phyloP scores from a whole-genome alignment of 192 early-diverging fungal species.

The Hyaloraphidium curvatum region DNA sequence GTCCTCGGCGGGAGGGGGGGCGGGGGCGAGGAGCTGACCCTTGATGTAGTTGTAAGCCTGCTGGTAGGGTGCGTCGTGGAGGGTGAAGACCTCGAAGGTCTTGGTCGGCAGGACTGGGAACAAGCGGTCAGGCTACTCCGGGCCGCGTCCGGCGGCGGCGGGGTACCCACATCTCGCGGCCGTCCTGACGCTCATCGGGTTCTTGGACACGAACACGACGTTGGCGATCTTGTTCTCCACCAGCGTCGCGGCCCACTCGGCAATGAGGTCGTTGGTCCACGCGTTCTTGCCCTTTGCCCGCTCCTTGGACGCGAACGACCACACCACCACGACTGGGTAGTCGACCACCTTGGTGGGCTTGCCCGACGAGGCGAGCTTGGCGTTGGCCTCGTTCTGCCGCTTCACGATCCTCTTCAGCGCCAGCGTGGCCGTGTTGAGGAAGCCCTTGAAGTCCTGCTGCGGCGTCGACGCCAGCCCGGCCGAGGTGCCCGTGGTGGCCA shows the following conservation, averaged over 20 bases:
- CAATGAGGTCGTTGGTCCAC: conserved; percentile 45
- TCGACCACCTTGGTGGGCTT: conserved; percentile 12
- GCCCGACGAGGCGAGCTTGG: neutral
- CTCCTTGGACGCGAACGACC: conserved; percentile 61
- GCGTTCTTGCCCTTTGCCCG: conserved; percentile 23
- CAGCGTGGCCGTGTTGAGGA: neutral
- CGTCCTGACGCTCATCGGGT: conserved; percentile 38
- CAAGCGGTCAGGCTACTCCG: neutral
- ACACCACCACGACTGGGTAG: conserved; percentile 79
- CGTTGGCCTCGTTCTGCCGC: conserved; percentile 7
- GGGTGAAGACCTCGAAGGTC: conserved; percentile 39
- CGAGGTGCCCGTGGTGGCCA: neutral
- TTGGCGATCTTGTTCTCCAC: conserved; percentile 75
- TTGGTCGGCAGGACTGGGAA: conserved; percentile 39
- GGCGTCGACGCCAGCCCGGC: neutral
- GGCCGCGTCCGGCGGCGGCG: neutral
- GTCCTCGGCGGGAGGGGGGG: conserved; percentile 10
- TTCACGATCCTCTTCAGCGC: neutral
- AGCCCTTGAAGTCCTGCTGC: neutral
- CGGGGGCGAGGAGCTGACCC: conserved; percentile 17
- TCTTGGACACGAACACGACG: conserved; percentile 71
- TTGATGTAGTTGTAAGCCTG: conserved; percentile 37
- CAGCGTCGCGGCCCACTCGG: conserved; percentile 54
- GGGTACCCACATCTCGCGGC: conserved; percentile 39
- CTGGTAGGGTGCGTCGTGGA: conserved; percentile 51